These are phyloP conservation scores for Wickerhamomyces tratensis DNA, from an alignment of 805 yeast species.

Conservation along the genomic window DNA sequence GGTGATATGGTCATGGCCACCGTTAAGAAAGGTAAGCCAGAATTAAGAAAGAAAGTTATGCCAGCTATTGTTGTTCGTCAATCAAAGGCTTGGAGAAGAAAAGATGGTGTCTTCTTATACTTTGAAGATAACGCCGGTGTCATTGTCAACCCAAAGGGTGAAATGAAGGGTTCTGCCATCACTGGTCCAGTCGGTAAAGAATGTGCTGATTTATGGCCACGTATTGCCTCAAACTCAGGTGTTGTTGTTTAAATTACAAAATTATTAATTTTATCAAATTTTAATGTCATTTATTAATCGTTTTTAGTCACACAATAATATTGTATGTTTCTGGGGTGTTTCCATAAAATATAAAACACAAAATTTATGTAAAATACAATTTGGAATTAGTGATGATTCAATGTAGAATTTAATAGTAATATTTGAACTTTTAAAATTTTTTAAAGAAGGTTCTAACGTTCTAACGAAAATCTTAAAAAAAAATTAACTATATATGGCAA, in stretches of 20 bases:
- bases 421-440: no score
- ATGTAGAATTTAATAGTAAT: conserved; percentile 1
- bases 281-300: conserved; percentile 19
- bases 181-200: conserved; percentile 99
- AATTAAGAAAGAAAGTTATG: conserved; percentile 99
- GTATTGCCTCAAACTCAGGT: conserved; percentile 99
- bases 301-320: background rate
- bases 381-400: background rate
- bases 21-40: conserved; percentile 99
- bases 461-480: no score
- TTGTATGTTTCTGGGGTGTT: background rate
- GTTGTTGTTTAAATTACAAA: conserved; percentile 79
- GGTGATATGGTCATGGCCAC: conserved; percentile 99
- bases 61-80: conserved; percentile 99
- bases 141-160: conserved; percentile 99
- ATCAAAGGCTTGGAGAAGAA: conserved; percentile 99
- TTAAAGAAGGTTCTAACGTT: no score
- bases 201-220: conserved; percentile 99
- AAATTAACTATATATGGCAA: no score
- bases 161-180: conserved; percentile 99
- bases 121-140: conserved; percentile 99
- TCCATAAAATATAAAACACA: background rate
- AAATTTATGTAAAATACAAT: background rate
- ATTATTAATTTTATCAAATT: background rate
- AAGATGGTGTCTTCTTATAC: conserved; percentile 99